These are phyloP conservation scores for Salix arbutifolia DNA, from an alignment of 345 rosid genomes.

Conservation along the genomic window DNA sequence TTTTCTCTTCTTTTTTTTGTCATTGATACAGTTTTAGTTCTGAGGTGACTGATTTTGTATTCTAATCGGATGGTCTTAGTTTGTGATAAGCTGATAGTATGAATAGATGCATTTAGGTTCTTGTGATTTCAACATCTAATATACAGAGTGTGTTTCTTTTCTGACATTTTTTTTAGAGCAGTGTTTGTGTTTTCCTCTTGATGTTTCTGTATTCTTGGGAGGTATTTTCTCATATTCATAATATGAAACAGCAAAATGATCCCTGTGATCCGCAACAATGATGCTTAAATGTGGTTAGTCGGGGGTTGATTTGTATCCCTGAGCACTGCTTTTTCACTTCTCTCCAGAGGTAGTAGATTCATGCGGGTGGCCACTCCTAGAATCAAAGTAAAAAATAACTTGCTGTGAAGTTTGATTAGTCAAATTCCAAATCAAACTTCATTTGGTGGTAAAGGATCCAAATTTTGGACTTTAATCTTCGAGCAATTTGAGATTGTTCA, in stretches of 20 bases:
- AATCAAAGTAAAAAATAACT: background rate
- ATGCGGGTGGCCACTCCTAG: background rate
- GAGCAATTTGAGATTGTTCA: no score
- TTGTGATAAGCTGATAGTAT: background rate
- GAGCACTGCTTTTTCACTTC: background rate
- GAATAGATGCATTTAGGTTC: background rate
- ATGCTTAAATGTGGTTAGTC: background rate
- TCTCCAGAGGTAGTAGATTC: background rate
- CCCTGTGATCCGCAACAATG: background rate
- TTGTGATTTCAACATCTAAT: background rate
- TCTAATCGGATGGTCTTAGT: constrained; percentile 1
- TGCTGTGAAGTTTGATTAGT: background rate
- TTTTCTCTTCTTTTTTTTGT: background rate
- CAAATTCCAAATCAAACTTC: background rate
- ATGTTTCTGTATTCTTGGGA: background rate
- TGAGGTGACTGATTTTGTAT: background rate
- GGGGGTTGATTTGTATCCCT: background rate
- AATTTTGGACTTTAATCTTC: no score
- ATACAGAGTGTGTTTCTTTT: background rate
- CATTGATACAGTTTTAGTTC: background rate
- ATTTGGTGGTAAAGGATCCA: background rate
- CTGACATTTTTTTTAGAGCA: background rate
- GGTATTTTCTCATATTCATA: background rate
- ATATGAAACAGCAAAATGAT: background rate
- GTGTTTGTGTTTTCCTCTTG: background rate